Conservation (phyloP, 192 early-diverging fungal genomes). For the Coemansia sp. region DNA sequence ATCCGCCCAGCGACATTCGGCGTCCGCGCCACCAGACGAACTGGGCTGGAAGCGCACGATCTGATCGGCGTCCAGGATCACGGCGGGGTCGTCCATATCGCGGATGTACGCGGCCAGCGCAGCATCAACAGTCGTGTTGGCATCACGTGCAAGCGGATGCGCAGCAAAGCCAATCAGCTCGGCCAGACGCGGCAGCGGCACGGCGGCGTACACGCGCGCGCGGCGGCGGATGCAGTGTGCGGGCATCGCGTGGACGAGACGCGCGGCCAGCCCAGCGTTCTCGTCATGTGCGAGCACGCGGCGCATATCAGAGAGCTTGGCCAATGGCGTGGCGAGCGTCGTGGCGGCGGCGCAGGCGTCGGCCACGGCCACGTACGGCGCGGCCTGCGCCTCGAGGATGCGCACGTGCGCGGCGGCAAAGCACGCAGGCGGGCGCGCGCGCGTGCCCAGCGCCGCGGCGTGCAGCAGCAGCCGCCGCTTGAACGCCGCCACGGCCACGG, state of each 20-base stretch:
- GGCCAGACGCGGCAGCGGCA: slow-evolving; percentile 16
- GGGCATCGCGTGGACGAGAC: slow-evolving; percentile 14
- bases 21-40: slow-evolving; percentile 1
- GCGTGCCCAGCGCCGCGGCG: slow-evolving; percentile 1
- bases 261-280: slow-evolving; percentile 17
- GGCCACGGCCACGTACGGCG: slow-evolving; percentile 12
- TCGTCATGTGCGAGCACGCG: slow-evolving; percentile 3
- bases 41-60: slow-evolving; percentile 18
- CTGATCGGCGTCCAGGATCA: slow-evolving; percentile 4
- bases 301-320: slow-evolving; percentile 5
- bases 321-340: not conserved
- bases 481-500: slow-evolving; percentile 30
- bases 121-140: no score
- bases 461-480: slow-evolving; percentile 26
- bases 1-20: slow-evolving; percentile 21
- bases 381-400: slow-evolving; percentile 13
- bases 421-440: slow-evolving; percentile 19
- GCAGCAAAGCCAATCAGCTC: slow-evolving; percentile 17
- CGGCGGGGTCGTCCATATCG: slow-evolving; percentile 16
- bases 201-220: slow-evolving; percentile 17
- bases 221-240: slow-evolving; percentile 18
- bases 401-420: slow-evolving; percentile 23
- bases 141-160: slow-evolving; percentile 29
- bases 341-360: slow-evolving; percentile 14
- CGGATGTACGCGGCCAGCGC: slow-evolving; percentile 27